phyloP scores from a whole-genome alignment of 305 asterid genomes.

The Fraxinus nigra region DNA sequence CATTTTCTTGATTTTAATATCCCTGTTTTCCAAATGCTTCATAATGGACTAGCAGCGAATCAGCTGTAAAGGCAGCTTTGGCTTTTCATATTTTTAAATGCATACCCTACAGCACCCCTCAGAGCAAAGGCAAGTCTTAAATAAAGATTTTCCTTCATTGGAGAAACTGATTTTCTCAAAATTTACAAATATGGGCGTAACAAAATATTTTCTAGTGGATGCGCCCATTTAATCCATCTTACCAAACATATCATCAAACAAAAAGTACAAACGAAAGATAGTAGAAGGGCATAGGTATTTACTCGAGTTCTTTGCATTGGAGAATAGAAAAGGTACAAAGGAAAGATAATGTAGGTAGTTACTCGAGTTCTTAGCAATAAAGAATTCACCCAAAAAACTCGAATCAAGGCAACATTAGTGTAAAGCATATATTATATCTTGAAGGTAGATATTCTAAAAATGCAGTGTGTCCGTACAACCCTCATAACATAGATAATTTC shows the following conservation, averaged over 20 bases:
- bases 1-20: background rate
- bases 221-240: background rate
- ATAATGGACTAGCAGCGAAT: background rate
- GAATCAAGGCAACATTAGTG: background rate
- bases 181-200: background rate
- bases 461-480: conserved; percentile 28
- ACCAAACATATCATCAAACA: background rate
- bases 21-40: background rate
- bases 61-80: background rate
- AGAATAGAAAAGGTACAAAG: background rate
- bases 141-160: background rate
- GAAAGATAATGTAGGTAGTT: background rate
- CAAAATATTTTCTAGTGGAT: background rate
- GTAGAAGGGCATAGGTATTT: too few relatives aligned
- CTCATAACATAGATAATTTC: conserved; percentile 20
- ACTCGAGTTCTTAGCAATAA: background rate
- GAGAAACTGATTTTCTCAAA: background rate
- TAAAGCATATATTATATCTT: background rate
- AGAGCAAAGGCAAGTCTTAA: background rate
- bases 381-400: background rate
- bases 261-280: background rate
- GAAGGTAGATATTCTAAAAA: background rate
- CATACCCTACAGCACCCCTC: background rate
- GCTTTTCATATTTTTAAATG: background rate
- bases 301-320: background rate